A percentile compares a stretch with the other conserved stretches of the same genome.
phyloP scores from a whole-genome alignment of 805 yeast species.

The Nakazawaea wyomingensis region DNA sequence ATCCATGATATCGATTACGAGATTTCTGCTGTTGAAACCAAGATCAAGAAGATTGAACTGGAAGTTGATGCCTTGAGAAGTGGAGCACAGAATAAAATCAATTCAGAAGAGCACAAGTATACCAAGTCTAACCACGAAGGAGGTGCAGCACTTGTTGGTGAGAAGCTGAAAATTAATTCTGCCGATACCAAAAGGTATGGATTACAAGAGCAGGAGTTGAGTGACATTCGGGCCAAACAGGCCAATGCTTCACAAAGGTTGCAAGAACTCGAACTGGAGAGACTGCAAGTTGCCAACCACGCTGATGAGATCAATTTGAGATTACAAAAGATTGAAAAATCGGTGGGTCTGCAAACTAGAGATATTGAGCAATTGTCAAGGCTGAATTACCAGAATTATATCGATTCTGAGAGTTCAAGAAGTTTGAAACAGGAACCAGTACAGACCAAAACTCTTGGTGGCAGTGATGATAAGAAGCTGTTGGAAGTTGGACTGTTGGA shows the following conservation, averaged over 20 bases:
- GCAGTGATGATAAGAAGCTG: background rate
- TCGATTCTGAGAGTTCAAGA: background rate
- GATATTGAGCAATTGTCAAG: background rate
- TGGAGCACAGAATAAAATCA: slow-evolving; percentile 1
- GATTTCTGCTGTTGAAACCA: slow-evolving; percentile 3
- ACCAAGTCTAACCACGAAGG: slow-evolving; percentile 6
- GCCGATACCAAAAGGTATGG: slow-evolving; percentile 3
- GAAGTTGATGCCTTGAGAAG: background rate
- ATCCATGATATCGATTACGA: slow-evolving; percentile 7
- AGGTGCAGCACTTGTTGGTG: slow-evolving; percentile 6
- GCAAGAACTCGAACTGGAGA: slow-evolving; percentile 3
- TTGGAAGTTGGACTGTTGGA: slow-evolving; percentile 11
- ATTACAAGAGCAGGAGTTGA: background rate
- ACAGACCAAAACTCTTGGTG: background rate
- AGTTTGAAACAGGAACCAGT: slow-evolving; percentile 6
- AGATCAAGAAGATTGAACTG: slow-evolving; percentile 1
- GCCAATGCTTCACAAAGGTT: background rate
- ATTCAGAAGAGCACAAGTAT: slow-evolving; percentile 1
- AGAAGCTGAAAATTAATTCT: slow-evolving; percentile 1
- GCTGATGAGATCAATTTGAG: background rate
- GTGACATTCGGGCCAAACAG: background rate
- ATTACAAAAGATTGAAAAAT: slow-evolving; percentile 1
- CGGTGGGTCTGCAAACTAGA: background rate
- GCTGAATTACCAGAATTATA: background rate
- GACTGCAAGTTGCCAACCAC: background rate